A percentile compares a stretch with the other conserved stretches of the same genome.
phyloP scores from a whole-genome alignment of 2,329 filamentous ascomycete genomes.

The Botrytis porri region DNA sequence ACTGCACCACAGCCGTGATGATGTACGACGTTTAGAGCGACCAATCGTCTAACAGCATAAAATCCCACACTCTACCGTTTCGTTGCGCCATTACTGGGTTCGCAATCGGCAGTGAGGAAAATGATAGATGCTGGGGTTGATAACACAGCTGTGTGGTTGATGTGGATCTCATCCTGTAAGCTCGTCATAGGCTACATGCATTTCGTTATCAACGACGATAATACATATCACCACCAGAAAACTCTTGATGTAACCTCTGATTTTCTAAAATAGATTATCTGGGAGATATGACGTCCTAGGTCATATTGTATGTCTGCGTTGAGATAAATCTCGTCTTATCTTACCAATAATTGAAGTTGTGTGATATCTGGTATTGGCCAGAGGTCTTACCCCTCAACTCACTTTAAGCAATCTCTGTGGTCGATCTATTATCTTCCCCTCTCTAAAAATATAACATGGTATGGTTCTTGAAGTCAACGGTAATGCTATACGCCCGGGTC shows the following conservation, averaged over 20 bases:
- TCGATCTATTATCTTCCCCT: background rate
- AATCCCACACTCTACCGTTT: background rate
- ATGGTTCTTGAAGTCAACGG: background rate
- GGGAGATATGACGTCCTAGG: background rate
- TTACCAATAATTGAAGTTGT: background rate
- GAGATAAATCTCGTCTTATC: background rate
- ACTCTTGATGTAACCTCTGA: background rate
- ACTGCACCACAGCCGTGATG: conserved; percentile 1
- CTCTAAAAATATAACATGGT: background rate
- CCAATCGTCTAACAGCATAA: background rate
- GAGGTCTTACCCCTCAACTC: background rate
- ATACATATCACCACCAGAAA: background rate
- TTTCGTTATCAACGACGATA: conserved; percentile 5
- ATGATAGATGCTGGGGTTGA: background rate
- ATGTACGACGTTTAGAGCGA: background rate
- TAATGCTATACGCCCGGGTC: background rate
- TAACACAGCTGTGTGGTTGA: background rate
- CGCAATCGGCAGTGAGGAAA: background rate
- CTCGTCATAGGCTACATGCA: conserved; percentile 13
- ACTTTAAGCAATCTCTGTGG: background rate
- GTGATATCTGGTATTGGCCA: background rate
- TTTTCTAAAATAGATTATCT: background rate
- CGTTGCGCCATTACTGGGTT: background rate
- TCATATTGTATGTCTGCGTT: background rate
- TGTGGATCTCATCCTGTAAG: background rate